Percentiles rank a stretch among this genome's conserved stretches.
Conservation (phyloP, 2,329 filamentous ascomycete species). For the Epichloe gansuensis region DNA sequence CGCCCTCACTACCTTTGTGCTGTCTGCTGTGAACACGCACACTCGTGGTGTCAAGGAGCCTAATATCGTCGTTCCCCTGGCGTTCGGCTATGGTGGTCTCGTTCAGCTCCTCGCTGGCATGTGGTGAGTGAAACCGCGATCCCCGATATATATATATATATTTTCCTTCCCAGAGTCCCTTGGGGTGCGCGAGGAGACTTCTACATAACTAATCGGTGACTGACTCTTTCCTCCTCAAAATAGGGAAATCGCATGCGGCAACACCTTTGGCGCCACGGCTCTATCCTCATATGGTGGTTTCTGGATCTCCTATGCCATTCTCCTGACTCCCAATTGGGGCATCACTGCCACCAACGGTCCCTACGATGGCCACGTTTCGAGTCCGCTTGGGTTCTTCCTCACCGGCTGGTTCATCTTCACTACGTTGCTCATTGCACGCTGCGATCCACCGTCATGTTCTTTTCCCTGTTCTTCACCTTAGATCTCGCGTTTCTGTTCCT, state of each 20-base stretch:
- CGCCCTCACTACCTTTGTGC: constrained; percentile 70
- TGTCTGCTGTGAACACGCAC: constrained; percentile 61
- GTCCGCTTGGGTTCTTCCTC: constrained; percentile 62
- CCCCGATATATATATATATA: background rate
- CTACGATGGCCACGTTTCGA: constrained; percentile 33
- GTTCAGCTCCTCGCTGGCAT: constrained; percentile 73
- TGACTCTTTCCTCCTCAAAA: constrained; percentile 3
- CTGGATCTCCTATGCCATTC: constrained; percentile 65
- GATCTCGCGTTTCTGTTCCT: constrained; percentile 66
- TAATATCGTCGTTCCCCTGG: constrained; percentile 55
- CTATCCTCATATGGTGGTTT: constrained; percentile 74
- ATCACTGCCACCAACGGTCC: constrained; percentile 35
- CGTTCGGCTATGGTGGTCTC: constrained; percentile 63
- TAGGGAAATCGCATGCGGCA: constrained; percentile 74
- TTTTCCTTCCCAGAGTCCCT: no score
- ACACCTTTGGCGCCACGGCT: constrained; percentile 75
- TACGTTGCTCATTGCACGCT: constrained; percentile 62
- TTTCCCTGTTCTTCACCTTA: constrained; percentile 62
- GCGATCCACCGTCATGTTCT: constrained; percentile 66
- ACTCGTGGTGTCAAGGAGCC: constrained; percentile 45
- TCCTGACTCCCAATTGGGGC: constrained; percentile 55
- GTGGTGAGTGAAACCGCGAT: constrained; percentile 48
- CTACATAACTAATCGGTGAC: background rate
- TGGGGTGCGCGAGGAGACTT: no score
- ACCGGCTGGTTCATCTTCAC: constrained; percentile 81